Base-by-base conservation (phyloP, 345 rosid genomes). In the Camelina sativa region DNA sequence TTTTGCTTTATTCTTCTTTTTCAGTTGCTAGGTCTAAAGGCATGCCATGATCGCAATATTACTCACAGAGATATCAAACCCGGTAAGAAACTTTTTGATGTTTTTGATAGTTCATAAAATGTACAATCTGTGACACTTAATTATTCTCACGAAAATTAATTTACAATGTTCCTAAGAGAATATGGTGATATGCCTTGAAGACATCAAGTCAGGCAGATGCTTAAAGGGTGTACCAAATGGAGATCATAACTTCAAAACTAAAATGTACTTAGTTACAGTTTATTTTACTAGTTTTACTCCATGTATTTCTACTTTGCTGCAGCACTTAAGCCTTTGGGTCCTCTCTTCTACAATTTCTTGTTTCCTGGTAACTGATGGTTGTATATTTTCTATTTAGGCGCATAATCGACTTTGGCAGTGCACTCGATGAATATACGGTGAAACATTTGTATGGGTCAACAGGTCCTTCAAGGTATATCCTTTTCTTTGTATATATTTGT, bases 11-110 rank as follows among this genome's bases (percentile, higher is more conserved):
- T 64, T 61, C 50, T 84, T 12, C 7, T 65, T 72, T 35, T 35
- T 66, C 87, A 93, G 98, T 84, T 93, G 82, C 58, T 86, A 84
- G 98, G 89, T 8, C 80, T 93, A 57, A 91, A 93, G 84, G 84
- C 93, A 55, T 93, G 98, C 67, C 98, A 93, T 86, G 96, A 84
- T 59, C 97, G 93, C 72, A 91, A 89, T 76, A 88, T 93, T 80
- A 93, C 97, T 68, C 98, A 93, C 76, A 86, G 97, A 81, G 98
- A 93, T 79, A 87, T 93, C 63, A 93, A 93, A 84, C 98, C 96
- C 50, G 98, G 98, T 93, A 80, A 89, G 85, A 65, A 71, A 62
- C 43, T 23, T 63, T 52, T 57, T 56, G 59, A 58, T 71, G 32
- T 58, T 65, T 64, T 11, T 61, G 43, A 51, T 43, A 53, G 65